These are phyloP conservation scores for Xylariaceae sp. DNA, from an alignment of 2,329 filamentous ascomycete species.

Conservation along the genomic window DNA sequence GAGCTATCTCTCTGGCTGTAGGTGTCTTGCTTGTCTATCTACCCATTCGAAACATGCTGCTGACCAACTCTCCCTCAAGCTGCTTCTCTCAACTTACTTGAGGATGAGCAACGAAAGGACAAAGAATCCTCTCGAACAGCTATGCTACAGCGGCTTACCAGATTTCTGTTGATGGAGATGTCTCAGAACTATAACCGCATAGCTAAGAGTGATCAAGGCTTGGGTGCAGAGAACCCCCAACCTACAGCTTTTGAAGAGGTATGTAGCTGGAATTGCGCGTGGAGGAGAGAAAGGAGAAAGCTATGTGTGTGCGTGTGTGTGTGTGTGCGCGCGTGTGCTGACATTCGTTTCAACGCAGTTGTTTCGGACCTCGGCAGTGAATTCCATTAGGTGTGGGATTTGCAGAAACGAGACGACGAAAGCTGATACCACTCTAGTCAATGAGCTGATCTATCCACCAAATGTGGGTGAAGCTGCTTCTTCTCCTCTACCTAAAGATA, in stretches of 20 bases:
- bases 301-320: not conserved
- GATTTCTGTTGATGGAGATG: constrained; percentile 81
- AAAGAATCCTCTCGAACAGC: constrained; percentile 66
- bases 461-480: constrained; percentile 32
- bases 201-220: constrained; percentile 47
- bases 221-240: constrained; percentile 15
- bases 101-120: constrained; percentile 72
- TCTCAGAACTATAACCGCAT: constrained; percentile 69
- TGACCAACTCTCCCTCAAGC: constrained; percentile 38
- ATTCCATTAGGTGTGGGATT: constrained; percentile 74
- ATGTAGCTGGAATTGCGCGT: not conserved
- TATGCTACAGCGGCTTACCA: constrained; percentile 80
- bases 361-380: constrained; percentile 65
- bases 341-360: constrained; percentile 39
- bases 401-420: constrained; percentile 83
- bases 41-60: not conserved
- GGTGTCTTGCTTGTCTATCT: constrained; percentile 19
- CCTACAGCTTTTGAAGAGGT: constrained; percentile 59
- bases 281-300: too few relatives aligned
- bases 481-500: constrained; percentile 13
- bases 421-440: constrained; percentile 72
- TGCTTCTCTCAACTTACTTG: constrained; percentile 70
- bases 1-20: constrained; percentile 72
- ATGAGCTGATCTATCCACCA: constrained; percentile 76
- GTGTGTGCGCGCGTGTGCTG: too few relatives aligned